Conservation (phyloP, 257 asterid species). For the Solanum bukasovii region DNA sequence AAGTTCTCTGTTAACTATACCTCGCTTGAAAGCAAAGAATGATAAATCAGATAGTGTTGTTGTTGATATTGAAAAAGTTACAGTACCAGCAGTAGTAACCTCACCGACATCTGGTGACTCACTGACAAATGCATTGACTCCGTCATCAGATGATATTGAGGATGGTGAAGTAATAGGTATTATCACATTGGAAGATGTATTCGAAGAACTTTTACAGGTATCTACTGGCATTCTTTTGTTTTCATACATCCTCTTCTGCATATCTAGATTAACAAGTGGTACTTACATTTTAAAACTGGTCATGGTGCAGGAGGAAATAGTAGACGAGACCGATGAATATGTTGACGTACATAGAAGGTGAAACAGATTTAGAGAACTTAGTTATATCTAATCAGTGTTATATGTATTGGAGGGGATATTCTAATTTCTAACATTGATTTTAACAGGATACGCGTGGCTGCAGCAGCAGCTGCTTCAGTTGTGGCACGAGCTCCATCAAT, state of each 20-base stretch:
- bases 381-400: background rate
- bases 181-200: slow-evolving; percentile 88
- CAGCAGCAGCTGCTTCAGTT: slow-evolving; percentile 90
- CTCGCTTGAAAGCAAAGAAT: slow-evolving; percentile 36
- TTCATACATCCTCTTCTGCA: background rate
- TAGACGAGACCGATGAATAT: slow-evolving; percentile 86
- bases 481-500: slow-evolving; percentile 76
- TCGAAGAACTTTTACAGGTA: slow-evolving; percentile 96
- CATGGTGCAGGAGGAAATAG: slow-evolving; percentile 74
- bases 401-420: background rate
- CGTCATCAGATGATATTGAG: slow-evolving; percentile 48
- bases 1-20: slow-evolving; percentile 28
- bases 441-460: slow-evolving; percentile 85
- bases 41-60: slow-evolving; percentile 31
- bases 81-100: slow-evolving; percentile 22
- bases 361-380: background rate
- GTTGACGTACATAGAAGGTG: slow-evolving; percentile 91
- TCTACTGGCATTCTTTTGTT: background rate
- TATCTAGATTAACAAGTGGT: background rate
- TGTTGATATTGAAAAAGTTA: slow-evolving; percentile 47
- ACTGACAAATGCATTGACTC: slow-evolving; percentile 17
- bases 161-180: slow-evolving; percentile 83
- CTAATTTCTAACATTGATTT: background rate
- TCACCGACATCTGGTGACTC: slow-evolving; percentile 22
- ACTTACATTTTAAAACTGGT: background rate